These are phyloP conservation scores for Acanthamoeba comandoni DNA, from an alignment of 208 protist genomes.

Conservation along the genomic window DNA sequence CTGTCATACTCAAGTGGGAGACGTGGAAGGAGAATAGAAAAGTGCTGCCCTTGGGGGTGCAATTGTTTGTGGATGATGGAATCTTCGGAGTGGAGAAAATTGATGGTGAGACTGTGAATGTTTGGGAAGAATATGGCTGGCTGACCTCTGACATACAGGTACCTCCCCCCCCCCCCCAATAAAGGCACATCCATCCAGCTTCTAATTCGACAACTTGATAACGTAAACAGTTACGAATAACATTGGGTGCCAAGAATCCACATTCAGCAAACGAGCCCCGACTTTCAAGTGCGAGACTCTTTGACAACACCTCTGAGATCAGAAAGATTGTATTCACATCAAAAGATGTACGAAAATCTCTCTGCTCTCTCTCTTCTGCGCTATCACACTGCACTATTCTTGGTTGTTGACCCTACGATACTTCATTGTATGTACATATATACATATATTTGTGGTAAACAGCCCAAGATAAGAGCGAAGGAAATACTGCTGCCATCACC, in stretches of 20 bases:
- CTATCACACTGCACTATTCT: not conserved
- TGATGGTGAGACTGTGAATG: not conserved
- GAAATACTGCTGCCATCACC: not conserved
- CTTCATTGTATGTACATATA: no score
- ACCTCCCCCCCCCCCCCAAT: not conserved
- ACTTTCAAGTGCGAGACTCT: not conserved
- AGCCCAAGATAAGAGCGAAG: not conserved
- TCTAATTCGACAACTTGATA: no score
- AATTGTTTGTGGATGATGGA: conserved; percentile 43
- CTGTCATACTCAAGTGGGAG: conserved; percentile 37
- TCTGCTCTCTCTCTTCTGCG: not conserved
- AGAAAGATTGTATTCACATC: conserved; percentile 33
- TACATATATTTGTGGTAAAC: no score
- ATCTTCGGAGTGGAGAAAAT: conserved; percentile 19
- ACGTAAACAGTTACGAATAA: conserved; percentile 31
- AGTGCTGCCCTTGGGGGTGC: not conserved
- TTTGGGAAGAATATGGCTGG: conserved; percentile 59
- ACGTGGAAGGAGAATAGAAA: conserved; percentile 25
- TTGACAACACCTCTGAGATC: not conserved
- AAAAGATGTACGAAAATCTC: conserved; percentile 12
- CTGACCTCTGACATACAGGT: conserved; percentile 64
- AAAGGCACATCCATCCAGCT: not conserved
- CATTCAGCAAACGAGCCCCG: not conserved
- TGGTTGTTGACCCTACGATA: no score
- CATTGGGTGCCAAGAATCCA: conserved; percentile 23